Conservation (phyloP, 2,329 filamentous ascomycete species). For the Stemphylium vesicarium region DNA sequence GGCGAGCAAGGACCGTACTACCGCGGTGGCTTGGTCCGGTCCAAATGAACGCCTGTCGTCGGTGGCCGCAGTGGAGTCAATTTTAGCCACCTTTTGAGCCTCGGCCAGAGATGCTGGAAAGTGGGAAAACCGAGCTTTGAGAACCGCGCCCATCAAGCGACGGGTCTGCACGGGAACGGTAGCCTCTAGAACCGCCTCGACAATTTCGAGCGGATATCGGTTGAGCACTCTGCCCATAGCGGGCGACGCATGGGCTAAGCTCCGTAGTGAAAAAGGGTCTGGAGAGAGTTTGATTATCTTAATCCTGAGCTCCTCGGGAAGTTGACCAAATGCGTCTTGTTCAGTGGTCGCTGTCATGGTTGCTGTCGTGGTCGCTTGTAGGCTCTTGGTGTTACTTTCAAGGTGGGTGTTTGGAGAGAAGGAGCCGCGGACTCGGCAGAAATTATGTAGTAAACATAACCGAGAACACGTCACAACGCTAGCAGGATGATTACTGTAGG, state of each 20-base stretch:
- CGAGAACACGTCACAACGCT: not conserved
- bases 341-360: constrained; percentile 1
- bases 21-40: constrained; percentile 2
- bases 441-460: not conserved
- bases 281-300: constrained; percentile 10
- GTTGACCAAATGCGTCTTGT: constrained; percentile 8
- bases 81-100: not conserved
- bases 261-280: constrained; percentile 7
- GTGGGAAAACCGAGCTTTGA: not conserved
- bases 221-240: constrained; percentile 11
- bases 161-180: constrained; percentile 5
- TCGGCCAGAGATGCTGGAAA: constrained; percentile 1
- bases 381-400: not conserved
- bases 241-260: constrained; percentile 11
- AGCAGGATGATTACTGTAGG: not conserved
- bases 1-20: constrained; percentile 7
- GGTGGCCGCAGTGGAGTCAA: not conserved
- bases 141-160: not conserved
- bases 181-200: constrained; percentile 6
- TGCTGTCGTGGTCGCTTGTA: not conserved
- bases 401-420: not conserved
- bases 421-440: constrained; percentile 2
- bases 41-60: not conserved
- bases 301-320: constrained; percentile 14
- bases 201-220: constrained; percentile 16